phyloP scores from a whole-genome alignment of 352 stramenopile species.

The Globisporangium nunn region DNA sequence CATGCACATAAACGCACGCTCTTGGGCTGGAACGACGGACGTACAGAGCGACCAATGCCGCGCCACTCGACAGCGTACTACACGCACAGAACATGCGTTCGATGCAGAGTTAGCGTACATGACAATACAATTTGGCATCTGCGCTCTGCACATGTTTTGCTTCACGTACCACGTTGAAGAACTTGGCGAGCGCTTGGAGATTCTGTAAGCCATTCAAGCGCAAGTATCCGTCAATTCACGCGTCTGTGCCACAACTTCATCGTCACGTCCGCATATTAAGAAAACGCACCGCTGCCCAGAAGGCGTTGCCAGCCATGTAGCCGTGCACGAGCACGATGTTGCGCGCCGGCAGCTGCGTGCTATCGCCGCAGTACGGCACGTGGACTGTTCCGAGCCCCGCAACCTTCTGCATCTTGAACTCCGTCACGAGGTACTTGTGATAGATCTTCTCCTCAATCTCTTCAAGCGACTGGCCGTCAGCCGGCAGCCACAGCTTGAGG shows the following conservation, averaged over 20 bases:
- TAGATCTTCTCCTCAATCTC: slow-evolving; percentile 64
- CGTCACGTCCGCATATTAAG: neutral
- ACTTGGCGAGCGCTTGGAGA: slow-evolving; percentile 65
- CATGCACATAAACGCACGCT: slow-evolving; percentile 16
- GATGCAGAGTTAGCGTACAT: too few relatives aligned
- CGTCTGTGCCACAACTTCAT: neutral
- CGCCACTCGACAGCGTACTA: slow-evolving; percentile 83
- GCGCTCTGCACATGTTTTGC: neutral
- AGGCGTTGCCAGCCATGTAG: slow-evolving; percentile 69
- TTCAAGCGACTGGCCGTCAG: slow-evolving; percentile 39
- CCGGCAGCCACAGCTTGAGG: slow-evolving; percentile 47
- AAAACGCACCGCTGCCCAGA: slow-evolving; percentile 55
- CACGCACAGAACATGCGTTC: neutral
- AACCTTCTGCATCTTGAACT: slow-evolving; percentile 46
- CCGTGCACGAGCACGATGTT: slow-evolving; percentile 73
- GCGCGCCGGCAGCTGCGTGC: slow-evolving; percentile 34
- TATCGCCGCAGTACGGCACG: slow-evolving; percentile 65
- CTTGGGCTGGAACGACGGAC: slow-evolving; percentile 50
- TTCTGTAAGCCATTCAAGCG: slow-evolving; percentile 29
- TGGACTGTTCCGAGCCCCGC: slow-evolving; percentile 67
- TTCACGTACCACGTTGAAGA: slow-evolving; percentile 68
- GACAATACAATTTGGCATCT: neutral
- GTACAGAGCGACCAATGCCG: slow-evolving; percentile 66
- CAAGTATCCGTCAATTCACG: slow-evolving; percentile 1
- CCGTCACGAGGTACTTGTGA: slow-evolving; percentile 48